Percentiles rank a stretch among this genome's conserved stretches.
Evolutionary conservation across 2,329 filamentous ascomycete genomes (phyloP).

Genomic region (Bisporella sp.): DNA sequence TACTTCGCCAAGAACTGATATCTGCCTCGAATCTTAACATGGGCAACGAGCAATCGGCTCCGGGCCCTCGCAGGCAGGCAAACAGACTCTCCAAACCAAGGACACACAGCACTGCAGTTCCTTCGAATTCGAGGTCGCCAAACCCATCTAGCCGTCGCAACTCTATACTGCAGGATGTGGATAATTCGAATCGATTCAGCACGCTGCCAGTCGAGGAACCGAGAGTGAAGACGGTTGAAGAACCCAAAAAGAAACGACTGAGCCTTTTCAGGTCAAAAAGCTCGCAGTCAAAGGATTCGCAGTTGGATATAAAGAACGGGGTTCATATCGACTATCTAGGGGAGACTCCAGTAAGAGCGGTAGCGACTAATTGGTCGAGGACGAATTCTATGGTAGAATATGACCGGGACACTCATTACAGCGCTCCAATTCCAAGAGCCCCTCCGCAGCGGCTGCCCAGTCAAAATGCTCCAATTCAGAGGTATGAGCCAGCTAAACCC

Average conservation of each 20-base stretch:
- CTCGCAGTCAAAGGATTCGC: slow-evolving; percentile 8
- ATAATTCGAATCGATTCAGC: not conserved
- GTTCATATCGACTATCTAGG: slow-evolving; percentile 4
- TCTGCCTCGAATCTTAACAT: slow-evolving; percentile 5
- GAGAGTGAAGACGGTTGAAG: not conserved
- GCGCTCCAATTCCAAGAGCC: not conserved
- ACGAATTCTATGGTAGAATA: not conserved
- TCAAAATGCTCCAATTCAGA: not conserved
- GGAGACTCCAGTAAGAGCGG: slow-evolving; percentile 5
- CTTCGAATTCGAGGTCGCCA: slow-evolving; percentile 11
- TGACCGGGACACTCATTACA: not conserved
- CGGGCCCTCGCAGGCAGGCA: slow-evolving; percentile 11
- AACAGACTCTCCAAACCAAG: slow-evolving; percentile 27
- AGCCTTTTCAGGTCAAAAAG: slow-evolving; percentile 22
- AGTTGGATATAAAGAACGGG: slow-evolving; percentile 1
- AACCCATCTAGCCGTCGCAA: slow-evolving; percentile 15
- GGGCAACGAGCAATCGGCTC: slow-evolving; percentile 23
- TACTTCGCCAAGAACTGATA: too few relatives aligned
- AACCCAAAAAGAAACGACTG: slow-evolving; percentile 8
- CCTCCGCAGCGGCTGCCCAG: not conserved
- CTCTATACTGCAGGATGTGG: slow-evolving; percentile 7
- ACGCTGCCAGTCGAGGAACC: not conserved
- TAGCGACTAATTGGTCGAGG: not conserved
- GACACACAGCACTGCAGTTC: slow-evolving; percentile 19
- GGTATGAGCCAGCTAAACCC: not conserved